phyloP scores from a whole-genome alignment of 2,329 filamentous ascomycete genomes.

The Pleurostoma richardsiae region DNA sequence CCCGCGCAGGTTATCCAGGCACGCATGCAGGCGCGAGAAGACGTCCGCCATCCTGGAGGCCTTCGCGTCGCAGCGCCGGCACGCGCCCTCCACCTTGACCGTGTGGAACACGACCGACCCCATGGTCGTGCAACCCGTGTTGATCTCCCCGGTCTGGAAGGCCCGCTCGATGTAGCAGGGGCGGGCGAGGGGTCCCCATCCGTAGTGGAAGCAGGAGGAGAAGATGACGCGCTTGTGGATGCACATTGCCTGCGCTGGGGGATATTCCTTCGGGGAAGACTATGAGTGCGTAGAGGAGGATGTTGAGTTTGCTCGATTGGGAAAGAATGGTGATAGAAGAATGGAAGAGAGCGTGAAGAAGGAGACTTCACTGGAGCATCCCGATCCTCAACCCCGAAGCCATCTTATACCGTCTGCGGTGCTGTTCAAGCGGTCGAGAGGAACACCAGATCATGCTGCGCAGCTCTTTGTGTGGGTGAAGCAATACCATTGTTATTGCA shows the following conservation, averaged over 20 bases:
- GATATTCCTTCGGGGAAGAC: background rate
- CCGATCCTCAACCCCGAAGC: no score
- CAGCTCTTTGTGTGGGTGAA: background rate
- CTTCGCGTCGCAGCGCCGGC: constrained; percentile 8
- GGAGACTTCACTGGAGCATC: background rate
- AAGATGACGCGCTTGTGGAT: constrained; percentile 13
- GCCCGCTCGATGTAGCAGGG: constrained; percentile 10
- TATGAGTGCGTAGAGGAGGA: background rate
- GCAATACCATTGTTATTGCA: background rate
- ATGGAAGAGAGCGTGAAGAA: background rate
- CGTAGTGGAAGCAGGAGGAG: constrained; percentile 10
- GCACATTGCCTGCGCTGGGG: constrained; percentile 9
- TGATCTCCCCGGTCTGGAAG: constrained; percentile 8
- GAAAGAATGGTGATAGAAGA: no score
- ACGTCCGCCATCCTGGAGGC: no score
- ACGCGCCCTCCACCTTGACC: constrained; percentile 8
- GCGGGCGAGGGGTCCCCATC: constrained; percentile 5
- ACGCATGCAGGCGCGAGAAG: no score
- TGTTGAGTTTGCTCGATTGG: constrained; percentile 4
- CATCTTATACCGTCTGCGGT: background rate
- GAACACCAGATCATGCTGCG: background rate
- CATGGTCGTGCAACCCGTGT: constrained; percentile 10
- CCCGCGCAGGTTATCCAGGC: no score
- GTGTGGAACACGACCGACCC: constrained; percentile 11
- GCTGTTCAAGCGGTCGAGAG: background rate